Evolutionary conservation across 192 early-diverging fungal genomes (phyloP), one percentile per base, ranked within the genome.

Genomic region (Mortierella claussenii): DNA sequence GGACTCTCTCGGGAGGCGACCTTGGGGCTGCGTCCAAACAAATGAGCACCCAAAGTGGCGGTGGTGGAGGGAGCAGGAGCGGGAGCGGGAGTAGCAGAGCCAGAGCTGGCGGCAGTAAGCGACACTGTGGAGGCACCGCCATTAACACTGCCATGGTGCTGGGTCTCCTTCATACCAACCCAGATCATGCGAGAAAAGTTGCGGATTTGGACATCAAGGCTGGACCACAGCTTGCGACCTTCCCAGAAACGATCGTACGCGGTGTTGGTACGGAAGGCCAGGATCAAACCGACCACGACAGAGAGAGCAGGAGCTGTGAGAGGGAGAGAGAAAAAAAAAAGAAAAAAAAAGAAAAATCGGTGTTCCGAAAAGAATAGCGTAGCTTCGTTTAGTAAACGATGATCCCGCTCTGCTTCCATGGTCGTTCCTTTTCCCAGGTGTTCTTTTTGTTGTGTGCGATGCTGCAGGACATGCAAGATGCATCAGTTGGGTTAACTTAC

Each of bases 221-320:
- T 32, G 2, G 69, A n/a, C 79, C 79, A 80, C 17, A 80, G 49
- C 55, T 80, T 80, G 44, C 79, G 68, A 62, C 79, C 79, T 46
- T 80, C 79, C 79, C 79, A 80, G 60, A 61, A 80, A 53, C 79
- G 63, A 53, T 80, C 79, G 26, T 80, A 80, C 20, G 69, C 69
- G 37, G 65, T 80, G 55, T 80, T 80, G 65, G 79, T 74, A 24
- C 79, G 59, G 60, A 80, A 74, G 6, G 69, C 69, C 13, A 80
- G 45, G 33, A 80, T 73, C 63, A 70, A 61, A 60, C 68, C 79
- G 30, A 68, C 69, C 13, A 80, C 79, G 7, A 80, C 65, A 20
- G 69, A 68, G 56, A 80, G 48, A 11, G 69, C 69, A 58, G 79
- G 79, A 21, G 62, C 69, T 66, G n/a, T 20, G 31, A 31, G 8